Evolutionary conservation across 1,139 yeast species (phyloP).

Genomic region (Pneumocystis sp.): DNA sequence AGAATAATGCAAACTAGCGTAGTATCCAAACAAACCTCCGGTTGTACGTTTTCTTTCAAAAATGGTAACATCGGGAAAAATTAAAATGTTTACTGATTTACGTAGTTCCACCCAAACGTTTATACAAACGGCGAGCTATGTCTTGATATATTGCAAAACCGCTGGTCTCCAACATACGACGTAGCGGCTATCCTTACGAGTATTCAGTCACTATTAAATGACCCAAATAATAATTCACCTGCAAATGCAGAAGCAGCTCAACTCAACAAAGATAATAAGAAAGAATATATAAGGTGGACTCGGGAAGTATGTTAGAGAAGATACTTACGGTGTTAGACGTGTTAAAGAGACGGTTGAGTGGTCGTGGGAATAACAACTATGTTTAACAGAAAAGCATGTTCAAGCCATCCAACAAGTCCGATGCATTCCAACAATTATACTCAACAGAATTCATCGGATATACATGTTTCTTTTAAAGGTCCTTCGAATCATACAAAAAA

Average conservation of each 20-base stretch:
- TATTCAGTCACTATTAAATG: slow-evolving; percentile 60
- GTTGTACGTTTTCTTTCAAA: slow-evolving; percentile 76
- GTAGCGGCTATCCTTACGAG: slow-evolving; percentile 94
- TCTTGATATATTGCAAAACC: slow-evolving; percentile 83
- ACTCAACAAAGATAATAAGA: slow-evolving; percentile 82
- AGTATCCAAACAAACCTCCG: slow-evolving; percentile 95
- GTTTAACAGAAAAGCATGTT: background rate
- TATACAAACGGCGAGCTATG: slow-evolving; percentile 93
- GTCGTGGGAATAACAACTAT: background rate
- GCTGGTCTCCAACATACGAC: slow-evolving; percentile 98
- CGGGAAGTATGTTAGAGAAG: no score
- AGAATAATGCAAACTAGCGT: background rate
- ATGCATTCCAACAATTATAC: no score
- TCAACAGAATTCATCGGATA: background rate
- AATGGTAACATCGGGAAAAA: slow-evolving; percentile 31
- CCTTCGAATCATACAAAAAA: background rate
- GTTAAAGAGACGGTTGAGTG: background rate
- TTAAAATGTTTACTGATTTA: no score
- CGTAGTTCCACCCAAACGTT: slow-evolving; percentile 77
- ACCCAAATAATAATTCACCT: slow-evolving; percentile 91
- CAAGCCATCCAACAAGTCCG: background rate
- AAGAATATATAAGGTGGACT: slow-evolving; percentile 57
- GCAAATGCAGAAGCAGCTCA: slow-evolving; percentile 98
- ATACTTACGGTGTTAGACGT: background rate
- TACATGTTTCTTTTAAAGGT: background rate